Base-by-base conservation (phyloP, 352 stramenopile genomes). In the Pythium brassicae region DNA sequence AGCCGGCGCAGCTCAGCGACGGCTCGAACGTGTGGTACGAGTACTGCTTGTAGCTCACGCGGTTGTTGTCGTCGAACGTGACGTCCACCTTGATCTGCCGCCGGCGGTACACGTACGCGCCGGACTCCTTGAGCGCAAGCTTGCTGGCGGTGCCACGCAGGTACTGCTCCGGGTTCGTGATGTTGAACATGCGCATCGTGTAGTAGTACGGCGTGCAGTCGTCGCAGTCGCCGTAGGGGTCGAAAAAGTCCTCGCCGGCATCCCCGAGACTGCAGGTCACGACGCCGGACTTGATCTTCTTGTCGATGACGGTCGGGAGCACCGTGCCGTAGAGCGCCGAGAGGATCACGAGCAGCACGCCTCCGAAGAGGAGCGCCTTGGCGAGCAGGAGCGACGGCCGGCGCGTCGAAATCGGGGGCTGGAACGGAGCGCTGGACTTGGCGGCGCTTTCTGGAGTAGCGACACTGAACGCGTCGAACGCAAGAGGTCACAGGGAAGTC, bases 181-280 rank as follows among this genome's bases (percentile, higher is more conserved):
- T 56, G 57, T 78, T 78, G 48, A 67, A 84, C 44, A 68, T 43
- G 8, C 60, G 68, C 8, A 78, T 40, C 53, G 80, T 61, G 58
- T 73, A 80, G 65, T 83, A 83, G 68, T 77, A 81, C 34, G 72
- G 74, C 48, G 63, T 67, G 57, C 74, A 83, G 65, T 78, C 76
- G 4, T 83, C 59, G 57, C 74, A 85, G 63, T 85, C 72, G 23
- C 71, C 70, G 65, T 84, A 84, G 32, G 63, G 50, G 61, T 86
- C 76, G 20, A 68, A 19, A 57, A 69, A 87, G 27, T 47, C 53
- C 20, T 81, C 65, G 43, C 58, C 44, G 37, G 53, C 60, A 15
- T 67, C 71, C 8, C 59, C 57, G 20, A 49, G n/a, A 20, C 65
- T 57, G 45, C 72, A 85, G 25, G 71, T 65, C n/a, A 76, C 65